Conservation (phyloP, 306 rosid genomes). For the Trifolium pratense region DNA sequence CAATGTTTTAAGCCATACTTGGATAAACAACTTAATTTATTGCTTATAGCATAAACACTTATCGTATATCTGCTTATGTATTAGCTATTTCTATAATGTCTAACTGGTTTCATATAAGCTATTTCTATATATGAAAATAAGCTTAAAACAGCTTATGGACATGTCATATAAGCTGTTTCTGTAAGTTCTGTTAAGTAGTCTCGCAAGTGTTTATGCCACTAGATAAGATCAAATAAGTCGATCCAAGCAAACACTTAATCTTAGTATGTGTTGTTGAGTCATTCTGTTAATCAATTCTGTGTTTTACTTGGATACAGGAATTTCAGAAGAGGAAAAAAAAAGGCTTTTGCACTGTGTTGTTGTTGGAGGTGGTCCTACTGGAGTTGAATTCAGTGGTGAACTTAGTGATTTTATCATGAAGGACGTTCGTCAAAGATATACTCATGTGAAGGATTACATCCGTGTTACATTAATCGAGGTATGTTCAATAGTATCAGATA, state of each 20-base stretch:
- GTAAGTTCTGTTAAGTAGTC: neutral
- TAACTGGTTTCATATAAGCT: neutral
- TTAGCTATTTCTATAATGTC: neutral
- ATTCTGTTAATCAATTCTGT: neutral
- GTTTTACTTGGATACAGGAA: slow-evolving; percentile 60
- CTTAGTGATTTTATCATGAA: slow-evolving; percentile 88
- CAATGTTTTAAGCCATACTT: neutral
- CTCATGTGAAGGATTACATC: slow-evolving; percentile 87
- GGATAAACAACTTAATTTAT: neutral
- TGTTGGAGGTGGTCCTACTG: slow-evolving; percentile 99
- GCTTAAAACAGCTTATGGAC: neutral
- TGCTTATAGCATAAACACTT: neutral
- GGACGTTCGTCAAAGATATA: slow-evolving; percentile 83
- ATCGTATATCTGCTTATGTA: neutral
- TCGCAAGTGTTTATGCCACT: neutral
- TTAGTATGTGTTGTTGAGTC: too few species aligned
- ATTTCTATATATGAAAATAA: neutral
- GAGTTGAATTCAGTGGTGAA: slow-evolving; percentile 98
- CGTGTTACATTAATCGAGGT: slow-evolving; percentile 95
- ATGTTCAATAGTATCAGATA: slow-evolving; percentile 33
- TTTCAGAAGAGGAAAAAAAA: slow-evolving; percentile 69
- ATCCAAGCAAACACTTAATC: neutral
- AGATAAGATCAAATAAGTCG: neutral
- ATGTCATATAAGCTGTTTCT: neutral
- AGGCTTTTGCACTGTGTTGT: slow-evolving; percentile 95